Base-by-base conservation (phyloP, 1,139 yeast genomes). In the Magnusiomyces ingens region DNA sequence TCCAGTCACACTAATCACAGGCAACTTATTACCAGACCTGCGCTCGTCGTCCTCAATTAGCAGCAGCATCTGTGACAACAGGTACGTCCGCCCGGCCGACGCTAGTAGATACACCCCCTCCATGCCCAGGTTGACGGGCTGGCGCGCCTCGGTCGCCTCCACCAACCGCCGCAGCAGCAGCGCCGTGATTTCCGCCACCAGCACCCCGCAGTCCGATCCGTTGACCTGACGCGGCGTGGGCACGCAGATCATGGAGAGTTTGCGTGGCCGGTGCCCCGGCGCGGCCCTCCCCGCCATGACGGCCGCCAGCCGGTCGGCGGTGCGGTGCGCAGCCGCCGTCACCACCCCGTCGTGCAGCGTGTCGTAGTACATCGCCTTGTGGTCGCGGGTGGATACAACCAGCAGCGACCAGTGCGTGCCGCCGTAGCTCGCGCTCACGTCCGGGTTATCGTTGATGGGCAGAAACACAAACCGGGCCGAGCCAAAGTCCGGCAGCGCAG, bases 131-230 rank as follows among this genome's bases (percentile, higher is more conserved):
- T 69, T 64, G 32, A 72, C 61, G 13, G 55, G 56, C 26, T 54
- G 50, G 17, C 51, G 56, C 8, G 55, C 58, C 10, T 52, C 55
- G 45, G 63, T 62, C 45, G 60, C 32, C 4, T 4, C 57, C n/a
- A 75, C 54, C 22, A 78, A 55, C 45, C 79, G 65, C 6, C 72
- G 63, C 18, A 78, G 55, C 36, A 78, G 60, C 19, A 71, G 60
- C 0, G 76, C 72, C 0, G 80, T 73, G 19, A 77, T 66, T 50
- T 77, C 78, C 57, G 85, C 76, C 6, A 85, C 81, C 56, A 82
- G 76, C 0, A 85, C 83, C 0, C 95, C 95, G 68, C 95, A 86
- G 63, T 87, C 95, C 51, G 77, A 80, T 0, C 88, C 86, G 63
- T 86, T 85, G 44, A 73, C 72, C 66, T 87, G 95, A 62, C 85